These are phyloP conservation scores for Beta macrorhiza DNA, from an alignment of 179 eudicot species.

Conservation along the genomic window DNA sequence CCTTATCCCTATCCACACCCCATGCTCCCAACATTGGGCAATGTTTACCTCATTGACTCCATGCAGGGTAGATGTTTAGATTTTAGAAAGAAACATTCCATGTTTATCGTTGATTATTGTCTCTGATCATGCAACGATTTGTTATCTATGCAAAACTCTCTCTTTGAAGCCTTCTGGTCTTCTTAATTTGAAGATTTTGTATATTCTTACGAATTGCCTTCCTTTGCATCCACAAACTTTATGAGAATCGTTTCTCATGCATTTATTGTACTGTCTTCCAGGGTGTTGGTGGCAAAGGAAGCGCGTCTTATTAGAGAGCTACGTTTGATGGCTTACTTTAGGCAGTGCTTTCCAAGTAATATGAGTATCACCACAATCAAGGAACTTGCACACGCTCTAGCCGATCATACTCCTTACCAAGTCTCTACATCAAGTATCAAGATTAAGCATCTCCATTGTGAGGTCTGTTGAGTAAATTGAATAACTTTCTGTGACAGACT, in stretches of 20 bases:
- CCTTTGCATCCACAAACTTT: conserved; percentile 8
- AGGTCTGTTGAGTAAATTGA: conserved; percentile 43
- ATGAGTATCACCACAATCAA: conserved; percentile 50
- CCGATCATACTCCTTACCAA: conserved; percentile 80
- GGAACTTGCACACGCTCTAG: conserved; percentile 82
- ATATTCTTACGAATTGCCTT: not conserved
- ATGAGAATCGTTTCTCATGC: not conserved
- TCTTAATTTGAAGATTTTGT: not conserved
- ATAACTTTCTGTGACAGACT: not conserved
- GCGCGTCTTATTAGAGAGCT: conserved; percentile 66
- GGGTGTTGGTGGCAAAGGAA: conserved; percentile 69
- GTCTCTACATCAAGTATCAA: conserved; percentile 62
- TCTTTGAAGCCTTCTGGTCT: not conserved
- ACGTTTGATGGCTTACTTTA: conserved; percentile 75
- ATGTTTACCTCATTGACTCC: not conserved
- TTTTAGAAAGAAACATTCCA: not conserved
- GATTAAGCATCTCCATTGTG: conserved; percentile 71
- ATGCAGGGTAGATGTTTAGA: not conserved
- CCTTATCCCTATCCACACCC: not conserved
- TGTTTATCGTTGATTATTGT: conserved; percentile 8
- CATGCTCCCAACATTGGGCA: not conserved
- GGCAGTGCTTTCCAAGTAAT: conserved; percentile 74
- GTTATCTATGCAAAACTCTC: not conserved
- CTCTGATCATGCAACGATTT: not conserved
- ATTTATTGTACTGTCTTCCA: conserved; percentile 29